phyloP scores from a whole-genome alignment of 768 basidiomycete genomes.

The Melanogaster broomeanus region DNA sequence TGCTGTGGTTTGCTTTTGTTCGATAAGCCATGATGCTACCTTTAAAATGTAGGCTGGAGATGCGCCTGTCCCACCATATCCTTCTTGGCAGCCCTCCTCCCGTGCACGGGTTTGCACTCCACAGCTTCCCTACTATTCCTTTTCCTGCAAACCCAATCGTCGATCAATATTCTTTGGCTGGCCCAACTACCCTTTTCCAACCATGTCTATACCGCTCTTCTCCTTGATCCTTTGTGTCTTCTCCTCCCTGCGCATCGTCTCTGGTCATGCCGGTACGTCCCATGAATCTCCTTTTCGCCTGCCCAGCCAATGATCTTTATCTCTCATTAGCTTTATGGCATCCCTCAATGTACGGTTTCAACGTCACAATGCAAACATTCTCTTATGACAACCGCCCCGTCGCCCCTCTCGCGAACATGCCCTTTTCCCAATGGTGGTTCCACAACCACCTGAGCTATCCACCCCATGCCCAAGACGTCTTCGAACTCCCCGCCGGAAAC shows the following conservation, averaged over 20 bases:
- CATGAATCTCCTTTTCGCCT: too few relatives aligned
- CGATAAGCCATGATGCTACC: too few relatives aligned
- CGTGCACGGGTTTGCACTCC: conserved; percentile 6
- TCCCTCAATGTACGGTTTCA: conserved; percentile 68
- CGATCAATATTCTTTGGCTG: conserved; percentile 13
- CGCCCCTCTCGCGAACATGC: conserved; percentile 36
- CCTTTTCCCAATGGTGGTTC: conserved; percentile 58
- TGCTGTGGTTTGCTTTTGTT: too few relatives aligned
- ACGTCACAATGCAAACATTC: conserved; percentile 56
- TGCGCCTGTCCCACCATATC: neutral
- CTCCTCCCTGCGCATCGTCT: conserved; percentile 5
- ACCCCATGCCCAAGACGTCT: conserved; percentile 55
- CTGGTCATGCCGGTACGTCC: conserved; percentile 20
- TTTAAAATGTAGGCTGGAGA: neutral
- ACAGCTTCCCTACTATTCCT: neutral
- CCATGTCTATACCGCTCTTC: conserved; percentile 1
- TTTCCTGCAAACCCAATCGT: neutral
- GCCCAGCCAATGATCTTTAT: neutral
- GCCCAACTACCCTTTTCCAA: conserved; percentile 9
- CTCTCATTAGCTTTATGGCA: conserved; percentile 46
- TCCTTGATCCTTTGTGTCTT: conserved; percentile 2
- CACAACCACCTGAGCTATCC: conserved; percentile 60
- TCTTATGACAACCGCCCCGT: conserved; percentile 67
- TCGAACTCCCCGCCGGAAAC: conserved; percentile 61
- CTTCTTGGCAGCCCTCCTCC: neutral